These are phyloP conservation scores for Stephanodiscus minutulus DNA, from an alignment of 108 stramenopile species.

Conservation along the genomic window DNA sequence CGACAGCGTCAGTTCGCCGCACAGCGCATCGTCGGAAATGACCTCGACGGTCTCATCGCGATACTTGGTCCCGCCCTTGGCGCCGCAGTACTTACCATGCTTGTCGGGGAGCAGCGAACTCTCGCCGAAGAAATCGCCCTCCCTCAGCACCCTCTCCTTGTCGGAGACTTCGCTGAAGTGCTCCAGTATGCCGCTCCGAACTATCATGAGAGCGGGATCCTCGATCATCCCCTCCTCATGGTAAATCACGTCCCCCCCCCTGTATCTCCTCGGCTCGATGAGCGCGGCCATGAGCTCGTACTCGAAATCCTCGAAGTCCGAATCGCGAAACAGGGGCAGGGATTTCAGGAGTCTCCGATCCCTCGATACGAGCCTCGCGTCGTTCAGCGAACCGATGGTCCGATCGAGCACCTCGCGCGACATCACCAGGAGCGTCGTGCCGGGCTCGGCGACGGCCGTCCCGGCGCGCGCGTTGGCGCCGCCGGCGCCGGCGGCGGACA, in stretches of 20 bases:
- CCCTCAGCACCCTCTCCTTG: slow-evolving; percentile 35
- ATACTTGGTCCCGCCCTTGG: slow-evolving; percentile 42
- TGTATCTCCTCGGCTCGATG: slow-evolving; percentile 51
- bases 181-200: slow-evolving; percentile 52
- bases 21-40: slow-evolving; percentile 33
- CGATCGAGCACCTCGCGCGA: slow-evolving; percentile 63
- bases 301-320: slow-evolving; percentile 58
- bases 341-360: slow-evolving; percentile 59
- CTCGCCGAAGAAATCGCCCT: slow-evolving; percentile 49
- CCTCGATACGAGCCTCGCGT: slow-evolving; percentile 30
- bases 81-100: slow-evolving; percentile 50
- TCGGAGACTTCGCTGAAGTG: slow-evolving; percentile 59
- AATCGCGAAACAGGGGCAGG: slow-evolving; percentile 47
- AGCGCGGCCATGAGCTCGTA: slow-evolving; percentile 56
- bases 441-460: slow-evolving; percentile 64
- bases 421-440: slow-evolving; percentile 45
- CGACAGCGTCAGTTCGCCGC: slow-evolving; percentile 53
- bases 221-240: slow-evolving; percentile 65
- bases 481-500: slow-evolving; percentile 12
- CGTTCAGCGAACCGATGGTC: slow-evolving; percentile 64
- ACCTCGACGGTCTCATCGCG: slow-evolving; percentile 36
- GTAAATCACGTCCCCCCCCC: slow-evolving; percentile 68
- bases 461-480: slow-evolving; percentile 55
- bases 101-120: slow-evolving; percentile 39
- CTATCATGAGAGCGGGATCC: slow-evolving; percentile 59